Percentiles rank a stretch among this genome's conserved stretches.
Conservation (phyloP, 176 grass and related monocot genomes). For the maize (Zea mays) region DNA sequence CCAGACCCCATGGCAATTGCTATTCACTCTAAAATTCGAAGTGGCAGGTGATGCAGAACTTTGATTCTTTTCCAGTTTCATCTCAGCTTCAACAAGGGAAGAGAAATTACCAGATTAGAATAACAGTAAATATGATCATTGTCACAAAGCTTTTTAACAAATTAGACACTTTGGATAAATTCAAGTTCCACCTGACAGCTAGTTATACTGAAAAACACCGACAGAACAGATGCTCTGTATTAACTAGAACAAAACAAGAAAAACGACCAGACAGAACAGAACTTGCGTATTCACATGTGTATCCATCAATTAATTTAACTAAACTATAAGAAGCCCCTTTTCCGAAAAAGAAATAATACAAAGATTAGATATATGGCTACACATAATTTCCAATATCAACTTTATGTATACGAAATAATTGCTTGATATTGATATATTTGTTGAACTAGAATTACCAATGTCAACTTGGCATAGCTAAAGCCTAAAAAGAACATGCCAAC, state of each 20-base stretch:
- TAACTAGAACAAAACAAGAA: not conserved
- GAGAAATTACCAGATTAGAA: conserved; percentile 1
- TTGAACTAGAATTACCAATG: not conserved
- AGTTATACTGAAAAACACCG: not conserved
- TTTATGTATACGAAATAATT: not conserved
- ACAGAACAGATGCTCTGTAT: not conserved
- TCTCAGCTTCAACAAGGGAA: conserved; percentile 27
- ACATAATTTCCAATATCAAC: not conserved
- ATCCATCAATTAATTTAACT: conserved; percentile 10
- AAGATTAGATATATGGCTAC: not conserved
- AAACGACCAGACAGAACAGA: not conserved
- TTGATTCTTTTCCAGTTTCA: conserved; percentile 35
- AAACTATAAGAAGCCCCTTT: not conserved
- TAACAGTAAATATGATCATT: not conserved
- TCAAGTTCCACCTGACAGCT: not conserved
- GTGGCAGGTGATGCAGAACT: conserved; percentile 3
- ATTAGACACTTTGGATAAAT: not conserved
- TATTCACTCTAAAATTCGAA: conserved; percentile 19
- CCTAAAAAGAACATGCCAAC: conserved; percentile 8
- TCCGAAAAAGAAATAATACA: not conserved
- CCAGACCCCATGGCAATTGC: conserved; percentile 45
- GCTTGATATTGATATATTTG: not conserved
- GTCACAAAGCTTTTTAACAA: not conserved
- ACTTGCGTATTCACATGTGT: not conserved
- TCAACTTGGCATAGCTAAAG: not conserved